A percentile compares a stretch with the other conserved stretches of the same genome.
phyloP scores from a whole-genome alignment of 2,329 filamentous ascomycete genomes.

The Pseudogymnoascus verrucosus region DNA sequence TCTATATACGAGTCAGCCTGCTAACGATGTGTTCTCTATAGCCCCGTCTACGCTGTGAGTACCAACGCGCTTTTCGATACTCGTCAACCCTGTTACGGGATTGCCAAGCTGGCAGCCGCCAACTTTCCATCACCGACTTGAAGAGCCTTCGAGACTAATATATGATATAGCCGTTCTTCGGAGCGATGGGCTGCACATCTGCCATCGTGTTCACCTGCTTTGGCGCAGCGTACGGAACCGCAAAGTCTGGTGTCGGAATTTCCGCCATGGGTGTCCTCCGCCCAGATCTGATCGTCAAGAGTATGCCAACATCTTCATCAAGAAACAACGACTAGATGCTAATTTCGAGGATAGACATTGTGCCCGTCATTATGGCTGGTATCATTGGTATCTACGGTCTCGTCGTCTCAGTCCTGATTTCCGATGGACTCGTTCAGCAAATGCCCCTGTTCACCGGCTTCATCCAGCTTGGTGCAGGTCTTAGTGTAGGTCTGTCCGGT shows the following conservation, averaged over 20 bases:
- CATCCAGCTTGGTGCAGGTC: slow-evolving; percentile 78
- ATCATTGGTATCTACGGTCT: slow-evolving; percentile 99
- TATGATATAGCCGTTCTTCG: slow-evolving; percentile 70
- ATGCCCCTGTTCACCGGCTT: slow-evolving; percentile 73
- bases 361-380: slow-evolving; percentile 99
- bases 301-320: slow-evolving; percentile 47
- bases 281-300: slow-evolving; percentile 98
- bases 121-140: slow-evolving; percentile 9
- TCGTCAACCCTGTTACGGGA: background rate
- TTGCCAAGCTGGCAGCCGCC: slow-evolving; percentile 10
- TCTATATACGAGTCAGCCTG: slow-evolving; percentile 20
- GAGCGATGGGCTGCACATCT: slow-evolving; percentile 91
- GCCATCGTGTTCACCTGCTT: slow-evolving; percentile 96
- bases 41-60: slow-evolving; percentile 99
- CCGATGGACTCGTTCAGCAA: slow-evolving; percentile 66
- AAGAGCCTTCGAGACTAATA: slow-evolving; percentile 12
- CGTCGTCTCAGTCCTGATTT: slow-evolving; percentile 81
- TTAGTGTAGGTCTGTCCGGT: slow-evolving; percentile 74
- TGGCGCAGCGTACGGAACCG: slow-evolving; percentile 95
- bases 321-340: slow-evolving; percentile 11
- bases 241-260: slow-evolving; percentile 98
- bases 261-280: slow-evolving; percentile 96
- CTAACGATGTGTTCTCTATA: slow-evolving; percentile 43
- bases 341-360: slow-evolving; percentile 63
- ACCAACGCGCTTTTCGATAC: slow-evolving; percentile 14